These are phyloP conservation scores for Chrysophaeum taylorii DNA, from an alignment of 352 stramenopile species.

Conservation along the genomic window DNA sequence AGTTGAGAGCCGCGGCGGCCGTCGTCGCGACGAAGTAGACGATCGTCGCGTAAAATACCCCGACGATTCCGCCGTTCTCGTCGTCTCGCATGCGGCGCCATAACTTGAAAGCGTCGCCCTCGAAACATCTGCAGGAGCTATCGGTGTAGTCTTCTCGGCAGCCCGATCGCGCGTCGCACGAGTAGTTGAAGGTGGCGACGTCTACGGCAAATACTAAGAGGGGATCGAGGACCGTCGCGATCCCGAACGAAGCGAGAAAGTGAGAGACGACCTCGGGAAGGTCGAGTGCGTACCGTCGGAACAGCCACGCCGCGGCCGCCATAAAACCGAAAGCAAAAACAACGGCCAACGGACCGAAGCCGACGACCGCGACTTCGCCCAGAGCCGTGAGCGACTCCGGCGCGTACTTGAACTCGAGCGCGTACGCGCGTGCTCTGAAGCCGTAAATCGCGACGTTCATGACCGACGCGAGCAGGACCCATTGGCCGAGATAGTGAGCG, in stretches of 20 bases:
- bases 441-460: conserved; percentile 62
- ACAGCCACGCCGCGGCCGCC: conserved; percentile 38
- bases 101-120: conserved; percentile 74
- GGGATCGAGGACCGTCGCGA: conserved; percentile 62
- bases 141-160: conserved; percentile 35
- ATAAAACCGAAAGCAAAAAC: conserved; percentile 28
- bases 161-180: conserved; percentile 34
- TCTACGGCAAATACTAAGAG: conserved; percentile 65
- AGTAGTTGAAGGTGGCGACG: conserved; percentile 57
- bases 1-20: conserved; percentile 36
- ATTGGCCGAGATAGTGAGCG: conserved; percentile 72
- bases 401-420: conserved; percentile 70
- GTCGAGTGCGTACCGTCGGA: neutral
- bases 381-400: conserved; percentile 47
- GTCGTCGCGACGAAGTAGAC: conserved; percentile 42
- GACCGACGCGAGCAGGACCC: conserved; percentile 56
- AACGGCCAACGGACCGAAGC: conserved; percentile 24
- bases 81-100: conserved; percentile 58
- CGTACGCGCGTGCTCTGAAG: conserved; percentile 50
- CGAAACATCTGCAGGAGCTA: conserved; percentile 43
- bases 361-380: conserved; percentile 57
- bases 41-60: conserved; percentile 60
- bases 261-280: conserved; percentile 57
- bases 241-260: conserved; percentile 60
- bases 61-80: conserved; percentile 62